Conservation (phyloP, 441 rosid genomes). For the Populus hybrid region DNA sequence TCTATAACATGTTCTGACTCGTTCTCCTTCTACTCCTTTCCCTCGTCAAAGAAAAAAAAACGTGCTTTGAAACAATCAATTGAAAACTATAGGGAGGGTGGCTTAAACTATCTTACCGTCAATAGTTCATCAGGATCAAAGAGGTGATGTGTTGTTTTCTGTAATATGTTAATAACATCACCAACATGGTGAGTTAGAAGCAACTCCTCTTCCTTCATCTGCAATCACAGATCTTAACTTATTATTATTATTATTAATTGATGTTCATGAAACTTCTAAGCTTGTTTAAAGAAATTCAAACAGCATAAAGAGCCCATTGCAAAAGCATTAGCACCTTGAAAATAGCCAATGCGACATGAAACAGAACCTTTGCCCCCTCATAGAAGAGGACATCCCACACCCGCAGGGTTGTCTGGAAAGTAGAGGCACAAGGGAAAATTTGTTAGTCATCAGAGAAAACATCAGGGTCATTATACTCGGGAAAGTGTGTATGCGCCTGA, state of each 20-base stretch:
- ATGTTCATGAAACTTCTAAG: neutral
- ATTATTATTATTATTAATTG: neutral
- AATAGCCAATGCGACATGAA: slow-evolving; percentile 94
- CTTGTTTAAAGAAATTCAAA: neutral
- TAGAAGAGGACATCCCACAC: slow-evolving; percentile 98
- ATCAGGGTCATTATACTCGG: neutral
- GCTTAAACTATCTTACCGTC: slow-evolving; percentile 46
- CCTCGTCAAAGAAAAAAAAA: neutral
- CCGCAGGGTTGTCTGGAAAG: slow-evolving; percentile 80
- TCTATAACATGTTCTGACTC: neutral
- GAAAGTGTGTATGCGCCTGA: neutral
- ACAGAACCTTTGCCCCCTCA: slow-evolving; percentile 94
- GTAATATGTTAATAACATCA: slow-evolving; percentile 78
- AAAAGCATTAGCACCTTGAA: slow-evolving; percentile 61
- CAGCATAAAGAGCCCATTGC: neutral
- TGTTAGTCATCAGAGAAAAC: slow-evolving; percentile 5
- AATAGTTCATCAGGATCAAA: slow-evolving; percentile 91
- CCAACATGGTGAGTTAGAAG: slow-evolving; percentile 90
- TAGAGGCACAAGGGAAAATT: neutral
- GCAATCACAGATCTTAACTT: slow-evolving; percentile 17
- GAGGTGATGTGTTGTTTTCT: slow-evolving; percentile 81
- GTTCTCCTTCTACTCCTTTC: neutral
- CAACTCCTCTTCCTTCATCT: slow-evolving; percentile 93
- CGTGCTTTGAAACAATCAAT: neutral
- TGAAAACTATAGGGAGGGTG: neutral